phyloP scores from a whole-genome alignment of 2,329 filamentous ascomycete genomes.

The Fulvia fulva region DNA sequence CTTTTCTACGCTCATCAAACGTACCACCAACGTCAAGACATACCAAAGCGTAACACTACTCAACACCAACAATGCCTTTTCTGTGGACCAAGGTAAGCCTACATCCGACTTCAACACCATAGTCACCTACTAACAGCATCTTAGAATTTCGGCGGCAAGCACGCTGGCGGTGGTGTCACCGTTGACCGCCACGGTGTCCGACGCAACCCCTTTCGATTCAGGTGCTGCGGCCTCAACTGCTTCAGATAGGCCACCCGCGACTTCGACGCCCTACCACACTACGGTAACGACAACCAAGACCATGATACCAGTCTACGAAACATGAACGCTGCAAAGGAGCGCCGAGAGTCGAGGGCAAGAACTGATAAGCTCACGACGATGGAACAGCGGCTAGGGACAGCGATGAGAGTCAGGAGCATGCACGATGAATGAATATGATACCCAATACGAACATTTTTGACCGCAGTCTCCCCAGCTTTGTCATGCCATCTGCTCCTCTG shows the following conservation, averaged over 20 bases:
- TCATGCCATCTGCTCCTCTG: too few species aligned
- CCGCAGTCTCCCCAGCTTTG: too few species aligned
- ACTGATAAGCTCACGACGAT: neutral
- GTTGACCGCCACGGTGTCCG: conserved; percentile 51
- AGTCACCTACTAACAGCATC: neutral
- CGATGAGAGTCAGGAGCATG: neutral
- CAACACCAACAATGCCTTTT: conserved; percentile 38
- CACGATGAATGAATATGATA: neutral
- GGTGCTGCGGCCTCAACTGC: conserved; percentile 50
- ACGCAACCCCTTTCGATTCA: conserved; percentile 50
- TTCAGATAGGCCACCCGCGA: conserved; percentile 33
- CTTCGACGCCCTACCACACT: neutral
- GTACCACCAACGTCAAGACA: neutral
- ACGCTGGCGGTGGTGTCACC: conserved; percentile 46
- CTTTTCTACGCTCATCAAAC: neutral
- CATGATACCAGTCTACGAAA: too few species aligned
- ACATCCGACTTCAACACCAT: neutral
- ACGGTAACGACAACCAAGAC: too few species aligned
- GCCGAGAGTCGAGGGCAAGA: too few species aligned
- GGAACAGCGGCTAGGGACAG: neutral
- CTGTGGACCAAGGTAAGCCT: conserved; percentile 43
- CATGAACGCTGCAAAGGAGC: too few species aligned
- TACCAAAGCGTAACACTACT: neutral
- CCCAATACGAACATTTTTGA: neutral
- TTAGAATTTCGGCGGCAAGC: conserved; percentile 39